Base-by-base conservation (phyloP, 2,329 filamentous ascomycete species). In the Torrubiella hemipterigena region DNA sequence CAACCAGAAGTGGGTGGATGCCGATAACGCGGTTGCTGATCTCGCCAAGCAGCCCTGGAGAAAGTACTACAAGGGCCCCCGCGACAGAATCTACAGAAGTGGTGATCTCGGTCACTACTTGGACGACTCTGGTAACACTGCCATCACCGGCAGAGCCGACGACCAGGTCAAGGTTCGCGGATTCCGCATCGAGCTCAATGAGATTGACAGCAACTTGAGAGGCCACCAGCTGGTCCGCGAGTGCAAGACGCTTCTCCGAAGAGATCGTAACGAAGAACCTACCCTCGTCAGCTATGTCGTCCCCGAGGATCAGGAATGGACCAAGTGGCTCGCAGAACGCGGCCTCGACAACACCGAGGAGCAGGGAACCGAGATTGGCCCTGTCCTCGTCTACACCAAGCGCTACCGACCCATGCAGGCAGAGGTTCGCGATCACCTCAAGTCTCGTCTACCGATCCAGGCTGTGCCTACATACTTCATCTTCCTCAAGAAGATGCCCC, bases 111-210 rank as follows among this genome's bases (percentile, higher is more conserved):
- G 89, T 4, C 65, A 76, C 35, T 87, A 82, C 48, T 72, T 74
- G 31, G 63, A 68, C 3, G 67, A 74, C 27, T 55, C 58, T 7
- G 84, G 82, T 21, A 77, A 79, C 41, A 79, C 85, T 9, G 80
- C 81, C 47, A 82, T 77, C 48, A 78, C 81, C 8, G 89, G 89
- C 15, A 70, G 91, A 36, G 77, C 76, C 16, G 89, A 96, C 48
- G 72, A 80, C 42, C 89, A 96, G 51, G 83, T 95, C 61, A 98
- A 96, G 65, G 89, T 96, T 42, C 80, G 91, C 37, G 89, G 89
- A 2, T 96, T 95, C 67, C 72, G 89, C 38, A 93, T 98, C 43
- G 91, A 98, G 58, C 75, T 96, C 27, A 81, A 80, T 40, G 91
- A 96, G 43, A 95, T 96, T 42, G 87, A 96, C 54, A 81, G 68